A percentile compares a stretch with the other conserved stretches of the same genome.
Evolutionary conservation across 805 yeast species (phyloP).

Genomic region (Hanseniaspora jakobsenii): DNA sequence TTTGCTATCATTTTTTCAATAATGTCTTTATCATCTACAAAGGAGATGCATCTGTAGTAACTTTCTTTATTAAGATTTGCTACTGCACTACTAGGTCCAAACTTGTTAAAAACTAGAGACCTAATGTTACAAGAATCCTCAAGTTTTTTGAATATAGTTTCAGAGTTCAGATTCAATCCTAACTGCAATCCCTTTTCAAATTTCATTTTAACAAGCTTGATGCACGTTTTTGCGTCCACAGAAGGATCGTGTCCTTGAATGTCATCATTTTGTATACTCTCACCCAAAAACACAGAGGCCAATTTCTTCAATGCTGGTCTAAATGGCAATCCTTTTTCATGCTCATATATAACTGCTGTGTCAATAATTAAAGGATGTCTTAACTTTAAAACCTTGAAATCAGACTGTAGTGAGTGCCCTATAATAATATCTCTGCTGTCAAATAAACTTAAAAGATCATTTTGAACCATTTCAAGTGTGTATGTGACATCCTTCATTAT

Average conservation of each 20-base stretch:
- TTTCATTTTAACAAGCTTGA: conserved; percentile 63
- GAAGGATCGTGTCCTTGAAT: conserved; percentile 66
- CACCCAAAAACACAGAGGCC: conserved; percentile 42
- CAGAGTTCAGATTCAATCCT: conserved; percentile 42
- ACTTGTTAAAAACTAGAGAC: conserved; percentile 29
- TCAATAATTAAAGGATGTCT: conserved; percentile 69
- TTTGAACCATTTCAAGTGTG: conserved; percentile 55
- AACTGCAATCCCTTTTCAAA: conserved; percentile 51
- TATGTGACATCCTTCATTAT: conserved; percentile 50
- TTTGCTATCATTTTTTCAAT: conserved; percentile 33
- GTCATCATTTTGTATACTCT: conserved; percentile 55
- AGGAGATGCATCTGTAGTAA: conserved; percentile 29
- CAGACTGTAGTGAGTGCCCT: conserved; percentile 87
- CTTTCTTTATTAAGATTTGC: conserved; percentile 24
- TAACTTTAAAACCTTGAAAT: conserved; percentile 55
- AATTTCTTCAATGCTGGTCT: conserved; percentile 68
- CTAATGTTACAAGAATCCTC: conserved; percentile 23
- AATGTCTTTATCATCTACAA: conserved; percentile 49
- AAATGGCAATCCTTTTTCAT: conserved; percentile 69
- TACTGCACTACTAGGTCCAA: conserved; percentile 23
- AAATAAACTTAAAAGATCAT: conserved; percentile 37
- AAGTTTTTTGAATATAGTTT: conserved; percentile 33
- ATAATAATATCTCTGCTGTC: conserved; percentile 54
- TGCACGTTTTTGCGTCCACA: conserved; percentile 73
- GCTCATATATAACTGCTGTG: conserved; percentile 66